Base-by-base conservation (phyloP, 805 yeast species). In the Yamadazyma akitaensis region DNA sequence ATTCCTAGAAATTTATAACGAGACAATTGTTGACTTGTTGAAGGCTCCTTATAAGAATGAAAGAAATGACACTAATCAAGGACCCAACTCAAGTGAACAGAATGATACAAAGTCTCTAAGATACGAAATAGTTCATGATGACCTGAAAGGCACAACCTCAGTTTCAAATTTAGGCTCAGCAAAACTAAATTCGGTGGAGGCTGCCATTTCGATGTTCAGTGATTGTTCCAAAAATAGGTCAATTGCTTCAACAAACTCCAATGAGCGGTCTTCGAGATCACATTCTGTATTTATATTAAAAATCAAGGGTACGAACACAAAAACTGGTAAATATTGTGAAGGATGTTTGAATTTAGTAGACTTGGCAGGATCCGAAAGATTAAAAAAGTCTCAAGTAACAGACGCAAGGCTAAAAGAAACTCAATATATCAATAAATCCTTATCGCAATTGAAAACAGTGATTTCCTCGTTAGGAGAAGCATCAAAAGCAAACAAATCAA, bases 281-380 rank as follows among this genome's bases (percentile, higher is more conserved):
- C 99, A 92, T 62, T 83, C 88, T 3, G 83, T 92, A 0, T 90
- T 88, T 55, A 82, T 80, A 10, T 69, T 94, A 2, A 67, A 73
- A 14, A 67, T 92, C 12, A 47, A 60, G 2, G 95, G 96, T 0
- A 43, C 40, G 2, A 81, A 87, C 57, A 16, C 51, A 1, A 56
- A 58, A 9, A 79, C 85, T 0, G 78, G 79, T 0, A 79, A 78
- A 25, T 49, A 51, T 1, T 56, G 67, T 42, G 53, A 59, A n/a
- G 94, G 97, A 10, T 74, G 79, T 1, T 68, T 92, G 47, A 91
- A 92, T 58, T 68, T 92, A 45, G 82, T 94, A 41, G 99, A 92
- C 65, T 71, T 92, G 46, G 99, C 99, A 0, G 99, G 99, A 2
- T 88, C 96, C 0, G 99, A 92, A 67, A 73, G 98, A 47, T 70